Conservation (phyloP, 805 yeast genomes). For the Candida silvicultrix region DNA sequence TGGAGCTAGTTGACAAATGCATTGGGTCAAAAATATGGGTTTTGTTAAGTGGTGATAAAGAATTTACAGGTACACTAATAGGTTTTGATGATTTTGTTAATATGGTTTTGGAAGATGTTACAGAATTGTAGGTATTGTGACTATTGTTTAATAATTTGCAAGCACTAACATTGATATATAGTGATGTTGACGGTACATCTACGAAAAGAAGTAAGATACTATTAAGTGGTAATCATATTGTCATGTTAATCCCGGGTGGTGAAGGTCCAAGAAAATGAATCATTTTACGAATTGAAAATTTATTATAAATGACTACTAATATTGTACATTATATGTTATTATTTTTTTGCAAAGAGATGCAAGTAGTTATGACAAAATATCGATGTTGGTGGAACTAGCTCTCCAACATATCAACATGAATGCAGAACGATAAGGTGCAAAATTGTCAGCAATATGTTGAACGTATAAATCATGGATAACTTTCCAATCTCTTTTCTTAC, state of each 20-base stretch:
- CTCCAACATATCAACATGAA: constrained; percentile 76
- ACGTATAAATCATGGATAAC: constrained; percentile 56
- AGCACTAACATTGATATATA: background rate
- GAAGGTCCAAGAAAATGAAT: constrained; percentile 23
- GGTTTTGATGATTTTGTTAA: constrained; percentile 97
- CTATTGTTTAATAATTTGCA: constrained; percentile 4
- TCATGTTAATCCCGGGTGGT: constrained; percentile 61
- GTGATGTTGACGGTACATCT: constrained; percentile 36
- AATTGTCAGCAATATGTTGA: constrained; percentile 47
- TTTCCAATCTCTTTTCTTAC: constrained; percentile 55
- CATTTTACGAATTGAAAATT: no score
- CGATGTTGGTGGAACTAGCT: constrained; percentile 50
- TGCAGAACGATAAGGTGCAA: constrained; percentile 59
- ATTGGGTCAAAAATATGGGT: constrained; percentile 78
- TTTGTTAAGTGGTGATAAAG: constrained; percentile 53
- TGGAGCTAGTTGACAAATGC: constrained; percentile 83
- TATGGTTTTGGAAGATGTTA: constrained; percentile 78
- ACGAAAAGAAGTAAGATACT: constrained; percentile 53
- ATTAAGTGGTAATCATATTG: constrained; percentile 64
- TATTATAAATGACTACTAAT: background rate
- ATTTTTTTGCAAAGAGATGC: background rate
- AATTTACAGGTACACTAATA: constrained; percentile 80
- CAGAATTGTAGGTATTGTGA: constrained; percentile 37
- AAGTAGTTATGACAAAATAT: constrained; percentile 9
- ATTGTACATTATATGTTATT: background rate